phyloP scores from a whole-genome alignment of 495 filamentous ascomycete species.

The Penicillium atrosanguineum region DNA sequence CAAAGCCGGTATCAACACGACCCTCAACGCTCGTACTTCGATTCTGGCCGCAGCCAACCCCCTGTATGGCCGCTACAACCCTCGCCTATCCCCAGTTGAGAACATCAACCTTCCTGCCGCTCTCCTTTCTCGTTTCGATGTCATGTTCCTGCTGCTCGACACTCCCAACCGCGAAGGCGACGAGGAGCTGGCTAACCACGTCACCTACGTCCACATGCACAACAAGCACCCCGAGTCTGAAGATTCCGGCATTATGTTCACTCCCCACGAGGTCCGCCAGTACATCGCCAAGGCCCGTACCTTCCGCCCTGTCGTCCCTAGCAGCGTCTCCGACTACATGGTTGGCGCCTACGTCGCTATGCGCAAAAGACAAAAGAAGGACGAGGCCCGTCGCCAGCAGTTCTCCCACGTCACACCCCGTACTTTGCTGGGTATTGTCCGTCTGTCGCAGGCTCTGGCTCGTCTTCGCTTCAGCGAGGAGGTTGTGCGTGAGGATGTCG shows the following conservation, averaged over 20 bases:
- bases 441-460: conserved; percentile 92
- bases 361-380: conserved; percentile 81
- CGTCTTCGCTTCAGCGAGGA: conserved; percentile 80
- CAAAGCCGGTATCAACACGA: conserved; percentile 95
- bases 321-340: conserved; percentile 87
- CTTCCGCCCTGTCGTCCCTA: conserved; percentile 81
- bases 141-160: conserved; percentile 95
- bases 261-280: conserved; percentile 87
- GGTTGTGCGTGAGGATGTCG: conserved; percentile 89
- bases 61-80: conserved; percentile 96
- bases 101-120: conserved; percentile 98
- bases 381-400: conserved; percentile 82
- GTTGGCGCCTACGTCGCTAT: conserved; percentile 93
- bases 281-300: conserved; percentile 91
- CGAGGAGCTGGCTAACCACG: conserved; percentile 91
- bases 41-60: conserved; percentile 98
- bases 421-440: conserved; percentile 87
- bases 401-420: conserved; percentile 92
- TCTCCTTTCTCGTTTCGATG: conserved; percentile 92
- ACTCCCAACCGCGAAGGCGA: conserved; percentile 84
- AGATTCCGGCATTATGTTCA: conserved; percentile 69
- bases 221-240: conserved; percentile 83
- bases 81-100: conserved; percentile 90
- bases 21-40: conserved; percentile 91
- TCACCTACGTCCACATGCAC: conserved; percentile 97